These are phyloP conservation scores for Mucor indicus DNA, from an alignment of 371 early-diverging fungal genomes.

Conservation along the genomic window DNA sequence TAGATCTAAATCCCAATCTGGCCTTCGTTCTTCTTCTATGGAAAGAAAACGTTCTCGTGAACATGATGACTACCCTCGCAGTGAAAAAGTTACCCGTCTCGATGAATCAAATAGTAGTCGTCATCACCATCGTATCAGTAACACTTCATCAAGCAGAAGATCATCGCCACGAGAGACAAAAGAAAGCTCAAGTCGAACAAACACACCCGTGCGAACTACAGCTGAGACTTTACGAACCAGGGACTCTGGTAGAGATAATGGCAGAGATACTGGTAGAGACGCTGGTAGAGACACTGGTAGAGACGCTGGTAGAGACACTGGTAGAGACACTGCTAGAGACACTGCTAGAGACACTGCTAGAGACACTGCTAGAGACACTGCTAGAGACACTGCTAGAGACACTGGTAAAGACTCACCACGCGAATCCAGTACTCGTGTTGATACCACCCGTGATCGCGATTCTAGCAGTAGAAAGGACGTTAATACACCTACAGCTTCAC, in stretches of 20 bases:
- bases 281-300: background rate
- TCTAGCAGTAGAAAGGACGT: background rate
- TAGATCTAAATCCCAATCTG: background rate
- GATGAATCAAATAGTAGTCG: conserved; percentile 8
- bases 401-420: conserved; percentile 2
- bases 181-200: background rate
- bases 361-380: conserved; percentile 14
- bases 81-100: background rate
- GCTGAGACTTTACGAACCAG: too few relatives aligned
- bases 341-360: conserved; percentile 17
- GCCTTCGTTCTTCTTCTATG: background rate
- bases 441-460: background rate
- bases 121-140: conserved; percentile 3
- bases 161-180: conserved; percentile 7
- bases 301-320: background rate
- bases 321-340: conserved; percentile 15
- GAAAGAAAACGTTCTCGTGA: conserved; percentile 13
- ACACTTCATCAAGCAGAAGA: conserved; percentile 3
- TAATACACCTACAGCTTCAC: background rate
- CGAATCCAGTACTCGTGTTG: background rate
- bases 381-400: conserved; percentile 11
- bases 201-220: conserved; percentile 6
- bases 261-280: background rate
- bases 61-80: background rate
- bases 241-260: background rate